These are phyloP conservation scores for Hyparrhenia diplandra DNA, from an alignment of 176 grass and related monocot genomes.

Conservation along the genomic window DNA sequence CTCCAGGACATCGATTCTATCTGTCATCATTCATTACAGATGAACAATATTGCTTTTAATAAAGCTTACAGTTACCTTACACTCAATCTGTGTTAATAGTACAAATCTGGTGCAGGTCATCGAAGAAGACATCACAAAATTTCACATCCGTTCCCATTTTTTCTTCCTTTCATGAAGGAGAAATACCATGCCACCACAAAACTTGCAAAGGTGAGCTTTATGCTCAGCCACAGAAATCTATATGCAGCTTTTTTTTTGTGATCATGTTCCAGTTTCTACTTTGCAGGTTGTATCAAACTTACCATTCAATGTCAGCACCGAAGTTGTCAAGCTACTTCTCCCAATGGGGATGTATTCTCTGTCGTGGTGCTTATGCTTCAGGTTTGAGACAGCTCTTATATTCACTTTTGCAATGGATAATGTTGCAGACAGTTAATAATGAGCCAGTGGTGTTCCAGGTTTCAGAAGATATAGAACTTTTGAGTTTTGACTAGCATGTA, in stretches of 20 bases:
- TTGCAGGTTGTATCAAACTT: constrained; percentile 92
- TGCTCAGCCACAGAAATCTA: background rate
- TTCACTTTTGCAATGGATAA: background rate
- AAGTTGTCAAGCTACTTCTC: constrained; percentile 87
- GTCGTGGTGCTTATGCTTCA: constrained; percentile 86
- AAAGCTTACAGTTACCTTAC: background rate
- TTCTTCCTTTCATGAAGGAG: constrained; percentile 69
- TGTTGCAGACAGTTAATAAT: background rate
- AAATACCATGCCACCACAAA: constrained; percentile 26
- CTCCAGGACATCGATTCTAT: background rate
- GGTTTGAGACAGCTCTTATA: constrained; percentile 39
- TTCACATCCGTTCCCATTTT: constrained; percentile 63
- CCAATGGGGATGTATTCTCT: constrained; percentile 95
- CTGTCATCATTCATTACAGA: background rate
- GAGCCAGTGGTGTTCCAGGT: background rate
- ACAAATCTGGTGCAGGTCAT: constrained; percentile 49
- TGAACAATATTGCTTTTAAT: constrained; percentile 4
- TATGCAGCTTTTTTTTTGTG: constrained; percentile 7
- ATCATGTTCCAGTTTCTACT: constrained; percentile 6
- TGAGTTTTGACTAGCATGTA: background rate
- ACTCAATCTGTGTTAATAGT: background rate
- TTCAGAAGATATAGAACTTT: background rate
- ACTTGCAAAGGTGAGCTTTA: constrained; percentile 64
- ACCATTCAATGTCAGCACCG: constrained; percentile 95
- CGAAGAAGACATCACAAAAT: constrained; percentile 90